phyloP scores from a whole-genome alignment of 2,329 filamentous ascomycete species.

The Xylariaceae sp. region DNA sequence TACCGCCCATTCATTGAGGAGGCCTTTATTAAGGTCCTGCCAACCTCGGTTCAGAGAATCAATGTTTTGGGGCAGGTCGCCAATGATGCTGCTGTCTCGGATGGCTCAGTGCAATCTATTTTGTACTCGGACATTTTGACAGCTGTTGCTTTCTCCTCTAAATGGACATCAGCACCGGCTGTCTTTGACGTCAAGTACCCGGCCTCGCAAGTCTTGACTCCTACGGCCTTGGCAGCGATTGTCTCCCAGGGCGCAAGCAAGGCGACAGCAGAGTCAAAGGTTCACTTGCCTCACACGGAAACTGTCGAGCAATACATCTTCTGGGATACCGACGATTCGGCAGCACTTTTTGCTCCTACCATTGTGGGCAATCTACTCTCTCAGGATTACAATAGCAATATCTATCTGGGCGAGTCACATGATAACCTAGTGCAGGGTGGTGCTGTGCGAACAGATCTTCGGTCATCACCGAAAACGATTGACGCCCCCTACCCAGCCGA shows the following conservation, averaged over 20 bases:
- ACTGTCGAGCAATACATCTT: slow-evolving; percentile 86
- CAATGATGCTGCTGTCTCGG: slow-evolving; percentile 74
- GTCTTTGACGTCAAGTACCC: slow-evolving; percentile 91
- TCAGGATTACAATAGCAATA: slow-evolving; percentile 72
- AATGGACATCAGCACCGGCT: slow-evolving; percentile 66
- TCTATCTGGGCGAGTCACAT: slow-evolving; percentile 67
- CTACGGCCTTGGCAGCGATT: slow-evolving; percentile 58
- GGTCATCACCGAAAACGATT: slow-evolving; percentile 80
- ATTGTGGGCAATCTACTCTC: slow-evolving; percentile 67
- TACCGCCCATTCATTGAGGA: slow-evolving; percentile 97
- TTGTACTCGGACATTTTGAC: slow-evolving; percentile 93
- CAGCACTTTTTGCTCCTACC: slow-evolving; percentile 68
- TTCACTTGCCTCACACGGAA: slow-evolving; percentile 51
- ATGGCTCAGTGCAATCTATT: slow-evolving; percentile 79
- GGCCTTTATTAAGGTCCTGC: slow-evolving; percentile 83
- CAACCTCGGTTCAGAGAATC: slow-evolving; percentile 75
- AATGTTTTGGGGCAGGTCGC: slow-evolving; percentile 89
- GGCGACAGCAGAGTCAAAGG: slow-evolving; percentile 56
- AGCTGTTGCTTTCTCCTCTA: slow-evolving; percentile 78
- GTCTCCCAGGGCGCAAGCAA: slow-evolving; percentile 60
- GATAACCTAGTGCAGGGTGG: slow-evolving; percentile 77
- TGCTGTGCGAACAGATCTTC: slow-evolving; percentile 81
- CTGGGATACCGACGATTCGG: slow-evolving; percentile 86
- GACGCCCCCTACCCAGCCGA: slow-evolving; percentile 84
- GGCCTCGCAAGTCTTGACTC: slow-evolving; percentile 65